Conservation (phyloP, 495 filamentous ascomycete species). For the Glonium stellatum region DNA sequence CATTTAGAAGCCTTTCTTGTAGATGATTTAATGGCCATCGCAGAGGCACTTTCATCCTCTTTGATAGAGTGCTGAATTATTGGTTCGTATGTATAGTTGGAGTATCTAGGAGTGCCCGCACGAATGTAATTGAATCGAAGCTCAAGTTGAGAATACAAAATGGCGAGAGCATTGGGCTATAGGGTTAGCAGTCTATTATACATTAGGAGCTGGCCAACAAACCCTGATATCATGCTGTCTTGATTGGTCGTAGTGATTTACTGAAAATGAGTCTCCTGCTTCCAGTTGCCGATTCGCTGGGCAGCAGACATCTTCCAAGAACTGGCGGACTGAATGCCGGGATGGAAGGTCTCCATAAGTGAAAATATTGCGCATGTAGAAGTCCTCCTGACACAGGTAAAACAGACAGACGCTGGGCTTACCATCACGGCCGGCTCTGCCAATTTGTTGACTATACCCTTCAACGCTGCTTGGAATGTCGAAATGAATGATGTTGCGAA, state of each 20-base stretch:
- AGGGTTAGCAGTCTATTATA: conserved; percentile 14
- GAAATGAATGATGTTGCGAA: conserved; percentile 53
- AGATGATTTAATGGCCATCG: conserved; percentile 34
- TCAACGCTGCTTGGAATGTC: conserved; percentile 49
- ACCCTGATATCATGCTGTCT: conserved; percentile 44
- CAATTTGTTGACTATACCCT: conserved; percentile 55
- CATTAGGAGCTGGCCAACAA: neutral
- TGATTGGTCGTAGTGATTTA: conserved; percentile 38
- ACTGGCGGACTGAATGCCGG: conserved; percentile 36
- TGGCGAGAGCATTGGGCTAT: conserved; percentile 36
- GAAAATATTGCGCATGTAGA: conserved; percentile 48
- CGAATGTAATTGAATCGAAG: conserved; percentile 48
- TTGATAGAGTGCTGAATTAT: conserved; percentile 11
- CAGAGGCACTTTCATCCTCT: conserved; percentile 32
- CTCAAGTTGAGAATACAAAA: conserved; percentile 49
- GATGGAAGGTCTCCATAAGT: conserved; percentile 51
- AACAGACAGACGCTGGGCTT: conserved; percentile 47
- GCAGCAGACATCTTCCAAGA: conserved; percentile 45
- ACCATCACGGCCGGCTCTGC: conserved; percentile 51
- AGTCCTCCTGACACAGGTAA: conserved; percentile 47
- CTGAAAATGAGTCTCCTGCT: conserved; percentile 41
- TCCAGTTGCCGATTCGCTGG: conserved; percentile 19
- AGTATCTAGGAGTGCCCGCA: conserved; percentile 50
- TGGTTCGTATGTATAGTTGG: conserved; percentile 42
- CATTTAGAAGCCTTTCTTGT: conserved; percentile 32